A percentile compares a stretch with the other conserved stretches of the same genome.
Evolutionary conservation across 108 stramenopile species (phyloP).

Genomic region (Bacterosira constricta): DNA sequence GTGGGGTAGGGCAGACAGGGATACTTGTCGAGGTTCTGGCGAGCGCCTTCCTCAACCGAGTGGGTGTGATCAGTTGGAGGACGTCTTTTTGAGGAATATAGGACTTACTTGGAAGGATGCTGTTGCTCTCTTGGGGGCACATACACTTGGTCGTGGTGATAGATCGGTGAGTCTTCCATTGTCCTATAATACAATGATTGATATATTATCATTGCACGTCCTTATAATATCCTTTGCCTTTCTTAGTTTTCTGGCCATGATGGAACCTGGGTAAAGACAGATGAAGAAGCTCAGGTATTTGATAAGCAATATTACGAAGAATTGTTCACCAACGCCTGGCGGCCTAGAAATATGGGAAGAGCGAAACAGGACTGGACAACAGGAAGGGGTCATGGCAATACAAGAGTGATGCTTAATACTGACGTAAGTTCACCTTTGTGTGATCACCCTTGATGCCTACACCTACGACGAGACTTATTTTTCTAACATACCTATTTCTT

Average conservation of each 20-base stretch:
- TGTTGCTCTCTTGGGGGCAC: constrained; percentile 54
- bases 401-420: constrained; percentile 46
- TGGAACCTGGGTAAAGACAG: constrained; percentile 29
- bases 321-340: constrained; percentile 28
- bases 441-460: constrained; percentile 2
- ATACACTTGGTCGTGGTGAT: constrained; percentile 41
- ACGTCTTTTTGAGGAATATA: constrained; percentile 38
- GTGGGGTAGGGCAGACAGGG: constrained; percentile 36
- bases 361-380: constrained; percentile 35
- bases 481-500: not conserved
- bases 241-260: constrained; percentile 46
- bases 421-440: constrained; percentile 32
- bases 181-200: too few species aligned
- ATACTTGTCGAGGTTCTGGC: constrained; percentile 18
- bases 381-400: constrained; percentile 2
- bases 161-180: constrained; percentile 15
- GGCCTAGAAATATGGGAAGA: constrained; percentile 16
- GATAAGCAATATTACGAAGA: constrained; percentile 48
- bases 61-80: constrained; percentile 37
- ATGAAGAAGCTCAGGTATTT: constrained; percentile 26
- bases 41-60: constrained; percentile 25
- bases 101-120: constrained; percentile 44
- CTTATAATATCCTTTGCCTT: not conserved
- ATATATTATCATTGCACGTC: not conserved
- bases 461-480: not conserved